These are phyloP conservation scores for Halteria grandinella DNA, from an alignment of 73 alveolate species.

Conservation along the genomic window DNA sequence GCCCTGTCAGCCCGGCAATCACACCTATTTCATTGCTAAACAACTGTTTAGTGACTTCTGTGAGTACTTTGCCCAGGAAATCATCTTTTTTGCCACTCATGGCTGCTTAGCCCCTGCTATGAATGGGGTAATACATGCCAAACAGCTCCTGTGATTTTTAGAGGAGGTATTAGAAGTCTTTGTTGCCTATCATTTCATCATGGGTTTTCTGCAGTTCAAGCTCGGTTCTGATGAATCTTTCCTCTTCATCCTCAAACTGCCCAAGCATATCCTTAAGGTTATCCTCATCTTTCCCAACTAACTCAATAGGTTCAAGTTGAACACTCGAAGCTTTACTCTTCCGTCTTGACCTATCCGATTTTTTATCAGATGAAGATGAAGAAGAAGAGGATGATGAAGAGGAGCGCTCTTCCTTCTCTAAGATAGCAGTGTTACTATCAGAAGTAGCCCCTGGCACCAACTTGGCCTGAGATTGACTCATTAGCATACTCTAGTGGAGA, in stretches of 20 bases:
- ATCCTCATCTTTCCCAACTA: slow-evolving; percentile 29
- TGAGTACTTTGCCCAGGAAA: too few species aligned
- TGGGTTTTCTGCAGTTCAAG: neutral
- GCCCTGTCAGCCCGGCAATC: neutral
- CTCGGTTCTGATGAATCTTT: neutral
- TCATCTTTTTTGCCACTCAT: slow-evolving; percentile 1
- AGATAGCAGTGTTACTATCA: neutral
- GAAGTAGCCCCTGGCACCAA: slow-evolving; percentile 1
- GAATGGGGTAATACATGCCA: neutral
- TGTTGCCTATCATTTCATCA: slow-evolving; percentile 22
- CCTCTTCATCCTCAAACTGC: slow-evolving; percentile 38
- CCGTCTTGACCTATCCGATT: neutral
- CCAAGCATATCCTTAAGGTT: neutral
- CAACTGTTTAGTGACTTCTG: slow-evolving; percentile 9
- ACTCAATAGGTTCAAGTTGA: slow-evolving; percentile 5
- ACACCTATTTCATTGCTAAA: slow-evolving; percentile 25
- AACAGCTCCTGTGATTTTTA: slow-evolving; percentile 10
- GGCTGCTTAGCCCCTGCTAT: neutral
- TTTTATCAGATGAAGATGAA: neutral
- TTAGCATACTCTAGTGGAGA: neutral
- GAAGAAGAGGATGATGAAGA: neutral
- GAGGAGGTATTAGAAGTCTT: slow-evolving; percentile 14
- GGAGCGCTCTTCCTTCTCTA: neutral
- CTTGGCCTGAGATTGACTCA: neutral
- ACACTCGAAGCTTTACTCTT: neutral